A percentile compares a stretch with the other conserved stretches of the same genome.
Evolutionary conservation across 2,329 filamentous ascomycete genomes (phyloP).

Genomic region (Penicillium sp.): DNA sequence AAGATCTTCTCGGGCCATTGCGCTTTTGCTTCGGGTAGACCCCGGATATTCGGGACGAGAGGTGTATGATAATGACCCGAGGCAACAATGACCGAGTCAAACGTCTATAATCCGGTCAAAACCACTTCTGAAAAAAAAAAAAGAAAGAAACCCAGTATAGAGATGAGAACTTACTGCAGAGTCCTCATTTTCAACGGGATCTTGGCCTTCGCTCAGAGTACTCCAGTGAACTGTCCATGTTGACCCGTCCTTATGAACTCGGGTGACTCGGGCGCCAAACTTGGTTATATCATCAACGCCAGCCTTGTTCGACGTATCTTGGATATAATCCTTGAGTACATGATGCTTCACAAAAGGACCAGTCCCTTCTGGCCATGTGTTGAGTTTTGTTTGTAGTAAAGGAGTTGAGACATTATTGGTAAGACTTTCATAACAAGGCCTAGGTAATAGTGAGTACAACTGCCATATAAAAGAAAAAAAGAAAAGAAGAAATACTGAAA

Average conservation of each 20-base stretch:
- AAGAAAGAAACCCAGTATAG: neutral
- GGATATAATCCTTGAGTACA: constrained; percentile 59
- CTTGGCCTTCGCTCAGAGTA: constrained; percentile 35
- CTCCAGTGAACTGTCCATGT: constrained; percentile 55
- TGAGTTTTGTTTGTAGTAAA: constrained; percentile 50
- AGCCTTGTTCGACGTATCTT: constrained; percentile 53
- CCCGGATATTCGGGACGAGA: constrained; percentile 50
- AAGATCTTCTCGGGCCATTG: constrained; percentile 46
- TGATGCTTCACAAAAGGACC: constrained; percentile 58
- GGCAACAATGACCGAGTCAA: constrained; percentile 54
- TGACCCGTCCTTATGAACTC: constrained; percentile 45
- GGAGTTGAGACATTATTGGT: constrained; percentile 55
- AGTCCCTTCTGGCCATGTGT: constrained; percentile 59
- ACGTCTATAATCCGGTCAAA: constrained; percentile 26
- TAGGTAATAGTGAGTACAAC: constrained; percentile 20
- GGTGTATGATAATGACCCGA: constrained; percentile 56
- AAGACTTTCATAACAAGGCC: constrained; percentile 53
- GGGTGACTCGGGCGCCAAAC: constrained; percentile 61
- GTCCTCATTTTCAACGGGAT: constrained; percentile 5
- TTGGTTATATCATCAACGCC: constrained; percentile 52
- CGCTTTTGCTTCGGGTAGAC: constrained; percentile 48
- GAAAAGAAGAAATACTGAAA: neutral
- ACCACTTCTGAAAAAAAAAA: neutral
- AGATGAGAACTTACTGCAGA: constrained; percentile 1
- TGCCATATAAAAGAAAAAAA: neutral